Evolutionary conservation across 2,329 filamentous ascomycete genomes (phyloP).

Genomic region (Cladosporium halotolerans): DNA sequence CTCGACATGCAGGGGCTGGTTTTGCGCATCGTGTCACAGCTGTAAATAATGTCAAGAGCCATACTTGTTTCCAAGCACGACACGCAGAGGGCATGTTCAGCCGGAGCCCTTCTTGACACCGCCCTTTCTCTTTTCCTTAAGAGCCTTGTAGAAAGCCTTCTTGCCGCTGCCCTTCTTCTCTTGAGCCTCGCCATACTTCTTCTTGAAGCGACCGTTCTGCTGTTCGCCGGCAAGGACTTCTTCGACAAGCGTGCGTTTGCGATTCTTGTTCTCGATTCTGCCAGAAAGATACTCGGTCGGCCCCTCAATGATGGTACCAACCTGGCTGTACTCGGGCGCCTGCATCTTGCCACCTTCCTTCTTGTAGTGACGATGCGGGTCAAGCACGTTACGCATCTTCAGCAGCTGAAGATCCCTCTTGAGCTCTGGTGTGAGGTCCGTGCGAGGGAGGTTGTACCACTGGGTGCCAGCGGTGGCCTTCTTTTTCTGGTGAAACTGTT

Average conservation of each 20-base stretch:
- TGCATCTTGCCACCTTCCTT: slow-evolving; percentile 68
- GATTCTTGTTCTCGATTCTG: slow-evolving; percentile 77
- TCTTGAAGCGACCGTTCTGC: slow-evolving; percentile 66
- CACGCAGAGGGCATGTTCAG: slow-evolving; percentile 1
- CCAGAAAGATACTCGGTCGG: slow-evolving; percentile 80
- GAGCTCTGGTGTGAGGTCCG: slow-evolving; percentile 73
- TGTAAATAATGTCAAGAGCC: slow-evolving; percentile 23
- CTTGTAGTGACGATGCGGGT: slow-evolving; percentile 85
- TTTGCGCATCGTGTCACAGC: slow-evolving; percentile 39
- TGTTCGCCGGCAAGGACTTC: slow-evolving; percentile 68
- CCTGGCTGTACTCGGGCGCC: slow-evolving; percentile 76
- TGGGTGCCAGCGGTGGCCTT: slow-evolving; percentile 66
- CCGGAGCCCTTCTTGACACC: slow-evolving; percentile 29
- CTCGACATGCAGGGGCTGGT: slow-evolving; percentile 55
- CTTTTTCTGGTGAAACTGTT: slow-evolving; percentile 41
- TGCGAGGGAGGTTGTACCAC: slow-evolving; percentile 86
- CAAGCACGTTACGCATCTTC: slow-evolving; percentile 80
- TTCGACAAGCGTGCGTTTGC: slow-evolving; percentile 79
- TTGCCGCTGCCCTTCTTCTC: slow-evolving; percentile 76
- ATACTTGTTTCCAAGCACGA: slow-evolving; percentile 6
- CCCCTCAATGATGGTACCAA: slow-evolving; percentile 82
- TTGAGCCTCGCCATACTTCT: slow-evolving; percentile 83
- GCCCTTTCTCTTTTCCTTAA: slow-evolving; percentile 54
- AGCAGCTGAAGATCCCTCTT: slow-evolving; percentile 86
- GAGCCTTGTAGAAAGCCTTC: slow-evolving; percentile 79